Conservation (phyloP, 2,329 filamentous ascomycete species). For the Colletotrichum filicis region DNA sequence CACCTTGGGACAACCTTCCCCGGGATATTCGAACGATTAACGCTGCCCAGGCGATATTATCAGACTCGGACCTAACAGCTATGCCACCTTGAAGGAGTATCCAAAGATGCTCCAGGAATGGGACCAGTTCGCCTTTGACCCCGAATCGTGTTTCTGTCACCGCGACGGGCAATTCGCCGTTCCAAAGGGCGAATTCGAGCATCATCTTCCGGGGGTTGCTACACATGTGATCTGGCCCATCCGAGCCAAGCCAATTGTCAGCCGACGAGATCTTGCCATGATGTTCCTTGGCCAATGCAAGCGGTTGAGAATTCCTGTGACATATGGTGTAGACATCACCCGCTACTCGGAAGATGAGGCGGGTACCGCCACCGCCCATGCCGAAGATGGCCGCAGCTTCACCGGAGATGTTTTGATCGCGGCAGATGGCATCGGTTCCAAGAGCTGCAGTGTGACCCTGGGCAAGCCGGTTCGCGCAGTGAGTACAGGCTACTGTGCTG, state of each 20-base stretch:
- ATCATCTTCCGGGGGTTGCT: background rate
- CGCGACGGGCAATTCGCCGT: background rate
- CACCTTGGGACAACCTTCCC: no score
- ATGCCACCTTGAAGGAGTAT: background rate
- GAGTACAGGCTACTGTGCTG: background rate
- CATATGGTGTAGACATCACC: background rate
- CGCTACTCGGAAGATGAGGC: background rate
- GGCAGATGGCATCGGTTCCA: background rate
- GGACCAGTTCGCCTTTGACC: background rate
- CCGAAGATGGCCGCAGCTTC: background rate
- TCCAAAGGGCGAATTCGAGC: background rate
- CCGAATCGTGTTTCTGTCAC: background rate
- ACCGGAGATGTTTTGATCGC: background rate
- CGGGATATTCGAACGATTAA: no score
- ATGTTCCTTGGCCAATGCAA: background rate
- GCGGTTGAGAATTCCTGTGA: background rate
- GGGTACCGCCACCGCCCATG: background rate
- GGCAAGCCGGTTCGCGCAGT: background rate
- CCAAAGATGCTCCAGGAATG: background rate
- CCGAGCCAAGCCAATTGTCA: background rate
- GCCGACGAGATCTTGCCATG: background rate
- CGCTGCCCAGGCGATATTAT: background rate
- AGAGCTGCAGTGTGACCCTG: background rate
- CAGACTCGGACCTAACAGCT: background rate
- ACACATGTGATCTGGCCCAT: background rate